These are phyloP conservation scores for Paraconiothyrium brasiliense DNA, from an alignment of 2,329 filamentous ascomycete genomes.

Conservation along the genomic window DNA sequence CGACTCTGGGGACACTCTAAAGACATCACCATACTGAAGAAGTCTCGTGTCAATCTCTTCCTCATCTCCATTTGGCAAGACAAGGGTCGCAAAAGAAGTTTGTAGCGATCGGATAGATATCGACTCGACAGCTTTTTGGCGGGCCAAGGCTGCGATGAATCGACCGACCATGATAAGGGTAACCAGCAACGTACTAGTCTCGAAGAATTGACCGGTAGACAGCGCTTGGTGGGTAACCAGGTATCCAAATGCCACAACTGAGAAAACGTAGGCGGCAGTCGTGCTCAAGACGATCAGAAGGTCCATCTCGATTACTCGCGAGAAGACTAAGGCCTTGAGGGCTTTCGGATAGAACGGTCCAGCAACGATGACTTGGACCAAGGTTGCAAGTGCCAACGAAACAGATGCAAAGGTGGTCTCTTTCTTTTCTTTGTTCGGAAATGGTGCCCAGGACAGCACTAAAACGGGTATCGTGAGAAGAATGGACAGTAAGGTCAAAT, in stretches of 20 bases:
- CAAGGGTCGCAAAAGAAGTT: conserved; percentile 58
- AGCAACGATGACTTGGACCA: conserved; percentile 71
- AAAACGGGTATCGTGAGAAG: conserved; percentile 59
- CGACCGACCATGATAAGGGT: conserved; percentile 64
- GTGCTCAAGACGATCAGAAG: conserved; percentile 73
- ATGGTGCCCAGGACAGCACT: conserved; percentile 73
- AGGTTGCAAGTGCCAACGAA: conserved; percentile 70
- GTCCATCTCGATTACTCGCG: conserved; percentile 72
- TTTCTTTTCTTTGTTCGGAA: conserved; percentile 53
- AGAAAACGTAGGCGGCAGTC: conserved; percentile 72
- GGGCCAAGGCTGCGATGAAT: conserved; percentile 57
- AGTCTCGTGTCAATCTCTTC: conserved; percentile 71
- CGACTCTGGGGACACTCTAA: conserved; percentile 69
- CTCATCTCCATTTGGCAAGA: conserved; percentile 53
- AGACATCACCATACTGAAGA: conserved; percentile 75
- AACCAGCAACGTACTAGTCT: conserved; percentile 64
- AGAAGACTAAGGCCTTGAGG: conserved; percentile 68
- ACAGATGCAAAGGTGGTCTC: conserved; percentile 60
- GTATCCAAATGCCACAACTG: conserved; percentile 59
- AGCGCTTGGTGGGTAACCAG: conserved; percentile 48
- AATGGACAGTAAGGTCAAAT: conserved; percentile 45
- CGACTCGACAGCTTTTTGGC: conserved; percentile 59
- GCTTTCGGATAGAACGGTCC: conserved; percentile 74
- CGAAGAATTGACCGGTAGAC: conserved; percentile 60
- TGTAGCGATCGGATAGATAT: conserved; percentile 68